These are phyloP conservation scores for Ascoidea asiatica DNA, from an alignment of 805 yeast genomes.

Conservation along the genomic window DNA sequence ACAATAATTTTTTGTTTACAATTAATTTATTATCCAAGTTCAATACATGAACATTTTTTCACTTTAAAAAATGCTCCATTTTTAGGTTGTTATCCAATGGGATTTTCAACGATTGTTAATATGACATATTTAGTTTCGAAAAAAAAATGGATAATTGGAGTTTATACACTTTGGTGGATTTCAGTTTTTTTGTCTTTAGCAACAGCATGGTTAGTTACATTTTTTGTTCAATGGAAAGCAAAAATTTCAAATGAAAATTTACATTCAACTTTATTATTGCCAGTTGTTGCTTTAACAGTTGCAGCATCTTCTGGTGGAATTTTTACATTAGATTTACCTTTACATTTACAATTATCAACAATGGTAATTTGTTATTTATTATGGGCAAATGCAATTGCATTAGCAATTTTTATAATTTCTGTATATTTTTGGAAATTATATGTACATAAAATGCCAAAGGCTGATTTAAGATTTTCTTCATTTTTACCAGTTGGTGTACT, in stretches of 20 bases:
- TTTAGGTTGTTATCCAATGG: constrained; percentile 78
- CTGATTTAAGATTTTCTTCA: constrained; percentile 41
- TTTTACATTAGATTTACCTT: constrained; percentile 30
- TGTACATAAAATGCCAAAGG: constrained; percentile 44
- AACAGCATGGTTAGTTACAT: constrained; percentile 51
- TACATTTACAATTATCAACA: constrained; percentile 35
- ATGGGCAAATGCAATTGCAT: constrained; percentile 55
- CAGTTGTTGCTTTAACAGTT: constrained; percentile 73
- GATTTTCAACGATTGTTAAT: constrained; percentile 50
- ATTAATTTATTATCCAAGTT: constrained; percentile 20
- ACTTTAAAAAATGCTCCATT: constrained; percentile 41
- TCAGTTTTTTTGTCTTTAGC: constrained; percentile 38
- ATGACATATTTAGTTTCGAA: constrained; percentile 30
- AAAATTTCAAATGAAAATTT: constrained; percentile 24
- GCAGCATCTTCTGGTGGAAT: constrained; percentile 57
- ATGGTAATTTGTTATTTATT: constrained; percentile 40
- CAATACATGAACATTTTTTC: constrained; percentile 17
- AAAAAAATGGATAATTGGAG: constrained; percentile 30
- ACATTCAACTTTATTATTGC: constrained; percentile 49
- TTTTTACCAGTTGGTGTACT: constrained; percentile 74
- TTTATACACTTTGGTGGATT: constrained; percentile 67
- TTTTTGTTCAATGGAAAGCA: constrained; percentile 26
- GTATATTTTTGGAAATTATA: constrained; percentile 49
- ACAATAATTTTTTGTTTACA: constrained; percentile 28
- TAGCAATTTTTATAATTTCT: constrained; percentile 42